Conservation (phyloP, 345 rosid genomes). For the Gossypium longicalyx region DNA sequence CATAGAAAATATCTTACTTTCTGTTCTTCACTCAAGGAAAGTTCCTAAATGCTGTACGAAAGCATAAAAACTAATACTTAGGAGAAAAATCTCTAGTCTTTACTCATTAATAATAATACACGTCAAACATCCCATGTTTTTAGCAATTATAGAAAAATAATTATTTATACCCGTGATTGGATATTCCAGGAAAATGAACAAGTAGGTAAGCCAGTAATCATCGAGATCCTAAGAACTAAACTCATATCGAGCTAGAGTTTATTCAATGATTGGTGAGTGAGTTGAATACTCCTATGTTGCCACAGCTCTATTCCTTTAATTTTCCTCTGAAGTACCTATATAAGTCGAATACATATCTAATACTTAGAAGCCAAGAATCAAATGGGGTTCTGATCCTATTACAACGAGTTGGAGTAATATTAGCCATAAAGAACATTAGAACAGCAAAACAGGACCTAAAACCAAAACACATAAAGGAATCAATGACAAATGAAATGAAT, state of each 20-base stretch:
- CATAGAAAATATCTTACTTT: neutral
- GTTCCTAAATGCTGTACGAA: neutral
- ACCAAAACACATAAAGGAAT: slow-evolving; percentile 3
- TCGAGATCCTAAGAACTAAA: neutral
- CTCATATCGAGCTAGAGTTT: neutral
- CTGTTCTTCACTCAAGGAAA: neutral
- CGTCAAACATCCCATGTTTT: neutral
- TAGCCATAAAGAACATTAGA: neutral
- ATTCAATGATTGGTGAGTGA: neutral
- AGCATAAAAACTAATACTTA: neutral
- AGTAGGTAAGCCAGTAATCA: neutral
- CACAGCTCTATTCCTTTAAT: neutral
- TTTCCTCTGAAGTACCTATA: neutral
- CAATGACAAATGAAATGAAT: neutral
- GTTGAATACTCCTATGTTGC: neutral
- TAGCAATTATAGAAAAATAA: neutral
- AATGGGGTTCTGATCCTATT: no score
- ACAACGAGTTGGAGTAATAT: no score
- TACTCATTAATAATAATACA: neutral
- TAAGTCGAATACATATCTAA: neutral
- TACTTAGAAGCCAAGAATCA: neutral
- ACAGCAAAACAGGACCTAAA: neutral
- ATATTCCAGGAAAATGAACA: neutral
- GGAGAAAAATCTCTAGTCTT: neutral
- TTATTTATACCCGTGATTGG: neutral